Conservation (phyloP, 1,284 basidiomycete genomes). For the Papiliotrema fonsecae region DNA sequence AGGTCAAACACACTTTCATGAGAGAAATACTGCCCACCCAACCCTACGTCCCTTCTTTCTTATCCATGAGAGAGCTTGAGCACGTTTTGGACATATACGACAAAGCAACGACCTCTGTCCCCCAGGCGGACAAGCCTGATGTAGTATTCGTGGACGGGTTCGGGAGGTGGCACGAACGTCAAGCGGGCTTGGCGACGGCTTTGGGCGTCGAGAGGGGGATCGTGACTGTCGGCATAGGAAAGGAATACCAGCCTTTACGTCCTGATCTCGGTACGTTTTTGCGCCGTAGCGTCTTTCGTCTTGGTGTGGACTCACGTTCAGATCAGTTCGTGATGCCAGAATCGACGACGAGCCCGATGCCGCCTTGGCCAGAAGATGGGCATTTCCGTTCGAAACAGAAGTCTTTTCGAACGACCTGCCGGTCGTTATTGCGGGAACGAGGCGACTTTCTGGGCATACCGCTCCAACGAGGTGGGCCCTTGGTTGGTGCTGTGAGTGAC, state of each 20-base stretch:
- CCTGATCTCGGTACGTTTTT: constrained; percentile 2
- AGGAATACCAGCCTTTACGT: constrained; percentile 6
- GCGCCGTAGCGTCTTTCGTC: not conserved
- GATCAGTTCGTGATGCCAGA: not conserved
- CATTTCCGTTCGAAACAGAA: constrained; percentile 1
- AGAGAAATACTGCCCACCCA: not conserved
- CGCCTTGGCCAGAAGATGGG: not conserved
- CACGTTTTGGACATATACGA: constrained; percentile 2
- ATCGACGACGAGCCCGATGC: not conserved
- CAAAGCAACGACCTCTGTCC: not conserved
- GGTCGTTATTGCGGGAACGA: not conserved
- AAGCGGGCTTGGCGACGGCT: constrained; percentile 4
- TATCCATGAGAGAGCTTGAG: constrained; percentile 1
- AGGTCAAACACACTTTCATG: constrained; percentile 3
- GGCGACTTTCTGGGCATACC: constrained; percentile 2
- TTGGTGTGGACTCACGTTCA: not conserved
- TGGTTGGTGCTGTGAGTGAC: constrained; percentile 1
- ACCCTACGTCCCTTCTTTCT: constrained; percentile 6
- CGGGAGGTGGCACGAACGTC: constrained; percentile 5
- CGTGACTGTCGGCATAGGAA: constrained; percentile 2
- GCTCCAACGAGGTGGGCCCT: not conserved
- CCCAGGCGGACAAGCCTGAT: not conserved
- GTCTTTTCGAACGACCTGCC: not conserved
- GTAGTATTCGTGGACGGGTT: constrained; percentile 4
- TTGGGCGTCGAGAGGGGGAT: constrained; percentile 2